Base-by-base conservation (phyloP, 768 basidiomycete species). In the Suillus tomentosus region DNA sequence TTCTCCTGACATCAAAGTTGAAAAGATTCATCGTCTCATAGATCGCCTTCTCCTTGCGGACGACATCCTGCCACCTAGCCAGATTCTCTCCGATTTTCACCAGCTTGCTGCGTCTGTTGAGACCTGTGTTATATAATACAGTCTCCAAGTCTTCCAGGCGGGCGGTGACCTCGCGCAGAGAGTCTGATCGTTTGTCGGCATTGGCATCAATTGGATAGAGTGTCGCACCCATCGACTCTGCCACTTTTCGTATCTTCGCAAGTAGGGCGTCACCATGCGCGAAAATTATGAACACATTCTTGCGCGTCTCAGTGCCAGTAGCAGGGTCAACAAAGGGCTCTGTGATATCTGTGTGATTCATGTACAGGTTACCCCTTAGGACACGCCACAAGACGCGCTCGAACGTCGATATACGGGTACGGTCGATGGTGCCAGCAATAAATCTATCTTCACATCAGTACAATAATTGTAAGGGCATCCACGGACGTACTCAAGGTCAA, bases 271-370 rank as follows among this genome's bases (percentile, higher is more conserved):
- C 89, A 19, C 97, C 97, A 69, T 99, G 96, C 0, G 97, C 97
- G 70, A 99, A 99, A 73, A 99, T 99, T 79, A 99, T 96, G 81
- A 99, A 99, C 47, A 99, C 97, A 71, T 98, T 95, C 85, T 99
- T 99, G 80, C 92, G 87, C 24, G 91, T 92, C 79, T 96, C 92
- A 22, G 79, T 80, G 42, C 90, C 91, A 0, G 92, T 92, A 24
- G 82, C 83, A 15, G 95, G 91, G 73, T 99, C 94, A 63, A 94
- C 83, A 71, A 99, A 97, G 7, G 94, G 91, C 68, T 96, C 94
- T 45, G 85, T 83, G 69, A 99, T 99, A 77, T 99, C 96, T 61
- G 90, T 93, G 77, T 95, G 91, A 78, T 98, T 99, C 96, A 99
- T 99, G 81, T 96, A 99, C 24, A 99, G 82, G 75, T 99, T 99